These are phyloP conservation scores for Sungouiella blattae DNA, from an alignment of 805 yeast species.

Conservation along the genomic window DNA sequence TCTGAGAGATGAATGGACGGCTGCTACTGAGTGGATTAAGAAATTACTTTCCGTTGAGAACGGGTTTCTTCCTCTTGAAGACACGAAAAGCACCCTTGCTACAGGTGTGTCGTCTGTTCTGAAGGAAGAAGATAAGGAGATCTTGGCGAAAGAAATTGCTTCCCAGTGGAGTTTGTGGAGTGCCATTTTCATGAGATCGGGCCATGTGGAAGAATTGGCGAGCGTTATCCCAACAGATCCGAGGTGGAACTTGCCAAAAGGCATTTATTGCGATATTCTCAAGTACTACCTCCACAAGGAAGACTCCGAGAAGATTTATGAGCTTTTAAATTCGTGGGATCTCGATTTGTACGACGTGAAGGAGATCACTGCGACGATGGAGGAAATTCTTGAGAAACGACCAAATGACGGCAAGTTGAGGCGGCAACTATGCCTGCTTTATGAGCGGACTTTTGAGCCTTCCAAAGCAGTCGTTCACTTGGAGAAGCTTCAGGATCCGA, in stretches of 20 bases:
- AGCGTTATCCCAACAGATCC: slow-evolving; percentile 52
- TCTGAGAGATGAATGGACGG: slow-evolving; percentile 47
- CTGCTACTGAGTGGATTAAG: slow-evolving; percentile 49
- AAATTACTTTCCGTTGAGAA: slow-evolving; percentile 17
- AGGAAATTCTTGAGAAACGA: slow-evolving; percentile 36
- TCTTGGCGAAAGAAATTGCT: slow-evolving; percentile 21
- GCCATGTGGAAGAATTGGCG: slow-evolving; percentile 46
- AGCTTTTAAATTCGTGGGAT: slow-evolving; percentile 57
- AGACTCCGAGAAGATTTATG: slow-evolving; percentile 29
- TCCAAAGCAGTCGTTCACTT: slow-evolving; percentile 63
- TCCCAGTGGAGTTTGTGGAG: slow-evolving; percentile 67
- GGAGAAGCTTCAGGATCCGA: slow-evolving; percentile 50
- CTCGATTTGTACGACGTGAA: slow-evolving; percentile 46
- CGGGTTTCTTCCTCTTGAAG: slow-evolving; percentile 24
- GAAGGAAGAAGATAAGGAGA: slow-evolving; percentile 16
- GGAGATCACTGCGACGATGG: slow-evolving; percentile 44
- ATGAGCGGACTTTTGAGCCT: slow-evolving; percentile 56
- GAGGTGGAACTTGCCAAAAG: slow-evolving; percentile 28
- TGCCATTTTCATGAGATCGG: slow-evolving; percentile 45
- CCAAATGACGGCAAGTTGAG: slow-evolving; percentile 27
- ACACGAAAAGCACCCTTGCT: slow-evolving; percentile 29
- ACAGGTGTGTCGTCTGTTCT: slow-evolving; percentile 10
- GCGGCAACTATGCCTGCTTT: slow-evolving; percentile 47
- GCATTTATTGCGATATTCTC: slow-evolving; percentile 43
- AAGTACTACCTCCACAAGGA: slow-evolving; percentile 37